Conservation (phyloP, 345 rosid species). For the Eucalyptus albens region DNA sequence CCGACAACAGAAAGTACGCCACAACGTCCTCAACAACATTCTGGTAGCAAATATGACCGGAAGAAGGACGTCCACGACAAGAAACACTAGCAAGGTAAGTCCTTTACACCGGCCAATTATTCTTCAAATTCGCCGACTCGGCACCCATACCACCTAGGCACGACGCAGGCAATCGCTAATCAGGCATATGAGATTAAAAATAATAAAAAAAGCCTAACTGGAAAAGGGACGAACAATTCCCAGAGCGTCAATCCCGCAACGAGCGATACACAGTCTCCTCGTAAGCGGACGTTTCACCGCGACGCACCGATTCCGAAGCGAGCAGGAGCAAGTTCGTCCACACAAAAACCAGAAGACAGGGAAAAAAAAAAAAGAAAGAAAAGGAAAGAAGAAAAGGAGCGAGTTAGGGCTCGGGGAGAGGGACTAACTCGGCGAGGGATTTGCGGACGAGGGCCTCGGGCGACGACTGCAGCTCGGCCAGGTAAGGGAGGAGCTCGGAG, state of each 20-base stretch:
- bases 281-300: neutral
- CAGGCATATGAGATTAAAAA: neutral
- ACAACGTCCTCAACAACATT: neutral
- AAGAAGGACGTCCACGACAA: neutral
- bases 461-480: conserved; percentile 70
- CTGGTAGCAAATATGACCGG: too few relatives aligned
- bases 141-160: neutral
- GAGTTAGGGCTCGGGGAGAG: neutral
- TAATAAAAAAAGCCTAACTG: neutral
- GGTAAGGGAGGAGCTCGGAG: conserved; percentile 67
- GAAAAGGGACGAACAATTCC: neutral
- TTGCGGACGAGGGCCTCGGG: conserved; percentile 66
- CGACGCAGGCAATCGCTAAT: neutral
- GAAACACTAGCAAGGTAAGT: neutral
- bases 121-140: neutral
- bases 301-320: neutral
- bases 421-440: conserved; percentile 67
- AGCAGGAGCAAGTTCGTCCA: neutral
- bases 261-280: neutral
- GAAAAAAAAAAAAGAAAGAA: too few relatives aligned
- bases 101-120: neutral
- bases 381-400: neutral
- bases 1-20: neutral
- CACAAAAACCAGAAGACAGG: neutral
- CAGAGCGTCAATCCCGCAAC: neutral